Conservation (phyloP, 345 rosid species). For the Hibiscus tridactylites region DNA sequence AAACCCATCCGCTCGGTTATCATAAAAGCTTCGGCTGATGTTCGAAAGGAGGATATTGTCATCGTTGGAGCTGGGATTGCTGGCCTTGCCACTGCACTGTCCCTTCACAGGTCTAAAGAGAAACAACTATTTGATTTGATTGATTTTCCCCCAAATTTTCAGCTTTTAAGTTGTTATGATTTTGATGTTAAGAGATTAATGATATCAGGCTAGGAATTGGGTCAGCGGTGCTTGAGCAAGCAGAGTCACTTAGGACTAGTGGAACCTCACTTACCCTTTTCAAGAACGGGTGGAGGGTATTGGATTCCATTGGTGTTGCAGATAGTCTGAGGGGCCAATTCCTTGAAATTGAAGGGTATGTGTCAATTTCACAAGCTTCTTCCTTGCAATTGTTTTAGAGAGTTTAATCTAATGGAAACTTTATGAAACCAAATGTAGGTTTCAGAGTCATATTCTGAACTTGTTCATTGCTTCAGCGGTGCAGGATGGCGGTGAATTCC, state of each 20-base stretch:
- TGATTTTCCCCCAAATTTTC: background rate
- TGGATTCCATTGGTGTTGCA: slow-evolving; percentile 79
- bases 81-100: slow-evolving; percentile 83
- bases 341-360: slow-evolving; percentile 77
- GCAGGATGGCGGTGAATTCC: slow-evolving; percentile 85
- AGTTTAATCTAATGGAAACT: background rate
- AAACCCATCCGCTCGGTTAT: slow-evolving; percentile 12
- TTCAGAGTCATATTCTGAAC: slow-evolving; percentile 23
- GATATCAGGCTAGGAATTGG: slow-evolving; percentile 52
- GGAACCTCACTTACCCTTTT: slow-evolving; percentile 89
- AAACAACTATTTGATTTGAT: too few relatives aligned
- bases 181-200: background rate
- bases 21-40: slow-evolving; percentile 26
- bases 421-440: background rate
- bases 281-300: slow-evolving; percentile 93
- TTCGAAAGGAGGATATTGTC: slow-evolving; percentile 48
- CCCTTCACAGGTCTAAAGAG: slow-evolving; percentile 50
- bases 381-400: background rate
- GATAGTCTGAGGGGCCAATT: slow-evolving; percentile 66
- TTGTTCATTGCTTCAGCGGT: slow-evolving; percentile 56
- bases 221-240: slow-evolving; percentile 81
- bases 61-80: slow-evolving; percentile 84
- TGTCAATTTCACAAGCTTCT: slow-evolving; percentile 5
- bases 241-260: slow-evolving; percentile 75
- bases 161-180: background rate